Percentiles rank a stretch among this genome's conserved stretches.
phyloP scores from a whole-genome alignment of 2,329 filamentous ascomycete species.

The Cytospora mali region DNA sequence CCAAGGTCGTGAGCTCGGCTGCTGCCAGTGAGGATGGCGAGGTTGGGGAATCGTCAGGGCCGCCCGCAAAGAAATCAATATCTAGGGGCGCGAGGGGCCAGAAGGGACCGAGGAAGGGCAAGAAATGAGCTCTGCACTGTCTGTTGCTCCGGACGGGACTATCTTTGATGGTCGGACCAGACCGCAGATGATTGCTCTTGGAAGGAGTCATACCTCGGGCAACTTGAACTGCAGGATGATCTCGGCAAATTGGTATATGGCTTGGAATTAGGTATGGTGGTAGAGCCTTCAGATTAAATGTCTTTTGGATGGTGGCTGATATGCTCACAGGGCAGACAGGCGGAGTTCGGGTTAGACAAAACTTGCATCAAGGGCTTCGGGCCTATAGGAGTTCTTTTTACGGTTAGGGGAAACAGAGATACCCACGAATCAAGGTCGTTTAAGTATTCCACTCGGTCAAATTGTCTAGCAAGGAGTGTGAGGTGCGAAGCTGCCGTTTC shows the following conservation, averaged over 20 bases:
- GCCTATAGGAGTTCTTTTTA: not conserved
- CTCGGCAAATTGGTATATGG: not conserved
- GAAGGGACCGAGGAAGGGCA: conserved; percentile 35
- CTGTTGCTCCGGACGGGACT: not conserved
- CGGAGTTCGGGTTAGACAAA: not conserved
- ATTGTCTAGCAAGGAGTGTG: not conserved
- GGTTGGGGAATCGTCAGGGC: conserved; percentile 48
- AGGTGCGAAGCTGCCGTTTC: not conserved
- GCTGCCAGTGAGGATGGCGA: conserved; percentile 27
- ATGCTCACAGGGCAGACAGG: not conserved
- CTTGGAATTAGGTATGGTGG: not conserved
- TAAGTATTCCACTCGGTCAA: not conserved
- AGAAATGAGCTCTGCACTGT: conserved; percentile 23
- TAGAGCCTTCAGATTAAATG: not conserved
- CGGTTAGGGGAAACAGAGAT: not conserved
- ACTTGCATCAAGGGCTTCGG: not conserved
- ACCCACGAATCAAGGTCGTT: not conserved
- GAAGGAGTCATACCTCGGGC: not conserved
- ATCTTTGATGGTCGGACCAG: not conserved
- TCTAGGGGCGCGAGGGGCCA: conserved; percentile 41
- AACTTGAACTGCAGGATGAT: not conserved
- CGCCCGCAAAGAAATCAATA: conserved; percentile 52
- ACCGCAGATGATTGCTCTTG: not conserved
- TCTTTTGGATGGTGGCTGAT: not conserved
- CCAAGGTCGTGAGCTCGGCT: conserved; percentile 28